Percentiles rank a stretch among this genome's conserved stretches.
These are phyloP conservation scores for Xylaria longipes DNA, from an alignment of 495 filamentous ascomycete genomes.

Conservation along the genomic window DNA sequence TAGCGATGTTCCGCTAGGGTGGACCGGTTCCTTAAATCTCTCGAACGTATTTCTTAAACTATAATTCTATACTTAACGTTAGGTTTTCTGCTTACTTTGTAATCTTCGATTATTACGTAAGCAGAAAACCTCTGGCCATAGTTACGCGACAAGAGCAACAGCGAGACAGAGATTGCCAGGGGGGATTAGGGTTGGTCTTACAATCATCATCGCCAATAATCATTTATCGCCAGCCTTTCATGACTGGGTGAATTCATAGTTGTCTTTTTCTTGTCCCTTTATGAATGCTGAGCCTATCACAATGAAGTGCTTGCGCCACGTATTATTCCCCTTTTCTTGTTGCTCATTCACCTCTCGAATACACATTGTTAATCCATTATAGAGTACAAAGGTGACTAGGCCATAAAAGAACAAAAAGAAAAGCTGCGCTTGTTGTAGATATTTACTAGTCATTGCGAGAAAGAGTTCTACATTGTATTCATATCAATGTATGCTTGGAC, in stretches of 20 bases:
- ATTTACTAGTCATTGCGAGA: background rate
- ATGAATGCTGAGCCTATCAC: background rate
- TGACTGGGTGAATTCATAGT: background rate
- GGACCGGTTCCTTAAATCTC: too few relatives aligned
- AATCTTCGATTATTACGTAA: too few relatives aligned
- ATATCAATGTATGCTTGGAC: background rate
- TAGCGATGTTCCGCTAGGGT: too few relatives aligned
- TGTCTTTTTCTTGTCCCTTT: background rate
- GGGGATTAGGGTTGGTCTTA: too few relatives aligned
- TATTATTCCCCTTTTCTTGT: background rate
- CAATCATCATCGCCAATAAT: too few relatives aligned
- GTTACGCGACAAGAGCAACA: too few relatives aligned
- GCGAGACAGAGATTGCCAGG: too few relatives aligned
- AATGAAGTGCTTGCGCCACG: background rate
- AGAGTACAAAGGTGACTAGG: background rate
- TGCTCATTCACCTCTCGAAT: background rate
- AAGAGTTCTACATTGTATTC: background rate
- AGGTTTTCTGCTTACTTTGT: too few relatives aligned
- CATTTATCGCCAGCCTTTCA: too few relatives aligned
- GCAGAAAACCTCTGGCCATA: too few relatives aligned
- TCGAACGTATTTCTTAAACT: too few relatives aligned
- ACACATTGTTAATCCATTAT: background rate
- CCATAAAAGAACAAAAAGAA: background rate
- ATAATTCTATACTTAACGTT: too few relatives aligned
- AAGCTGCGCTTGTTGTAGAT: background rate